phyloP scores from a whole-genome alignment of 495 filamentous ascomycete species.

The Pseudotulostoma volvatum region DNA sequence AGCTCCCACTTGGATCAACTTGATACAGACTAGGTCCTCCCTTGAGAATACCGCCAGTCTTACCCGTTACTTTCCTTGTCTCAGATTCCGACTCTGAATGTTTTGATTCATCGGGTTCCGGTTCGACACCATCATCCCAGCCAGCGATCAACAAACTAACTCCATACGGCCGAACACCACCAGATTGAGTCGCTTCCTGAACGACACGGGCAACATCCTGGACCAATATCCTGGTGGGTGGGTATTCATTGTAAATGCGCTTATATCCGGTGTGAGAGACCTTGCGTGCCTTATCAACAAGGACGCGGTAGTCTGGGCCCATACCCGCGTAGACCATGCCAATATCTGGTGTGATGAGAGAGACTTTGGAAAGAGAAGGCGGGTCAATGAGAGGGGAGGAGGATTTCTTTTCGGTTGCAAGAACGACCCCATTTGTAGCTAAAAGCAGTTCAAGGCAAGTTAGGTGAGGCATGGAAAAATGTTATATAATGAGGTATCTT shows the following conservation, averaged over 20 bases:
- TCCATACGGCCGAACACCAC: slow-evolving; percentile 95
- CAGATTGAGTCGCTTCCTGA: slow-evolving; percentile 96
- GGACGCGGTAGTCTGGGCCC: slow-evolving; percentile 94
- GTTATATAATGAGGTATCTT: neutral
- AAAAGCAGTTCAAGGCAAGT: slow-evolving; percentile 1
- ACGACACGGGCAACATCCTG: slow-evolving; percentile 96
- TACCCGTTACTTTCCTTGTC: slow-evolving; percentile 49
- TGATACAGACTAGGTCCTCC: slow-evolving; percentile 96
- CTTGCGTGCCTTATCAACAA: slow-evolving; percentile 95
- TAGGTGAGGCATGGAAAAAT: neutral
- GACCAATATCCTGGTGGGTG: slow-evolving; percentile 92
- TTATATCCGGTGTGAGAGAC: slow-evolving; percentile 99
- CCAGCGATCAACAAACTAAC: slow-evolving; percentile 89
- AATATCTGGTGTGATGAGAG: slow-evolving; percentile 94
- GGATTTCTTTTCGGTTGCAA: slow-evolving; percentile 98
- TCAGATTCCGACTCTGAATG: slow-evolving; percentile 39
- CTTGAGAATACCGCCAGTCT: slow-evolving; percentile 90
- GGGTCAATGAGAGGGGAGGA: slow-evolving; percentile 90
- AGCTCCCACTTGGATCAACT: slow-evolving; percentile 90
- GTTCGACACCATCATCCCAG: slow-evolving; percentile 93
- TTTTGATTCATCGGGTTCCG: slow-evolving; percentile 42
- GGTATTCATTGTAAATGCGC: slow-evolving; percentile 99
- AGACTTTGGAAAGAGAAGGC: slow-evolving; percentile 90
- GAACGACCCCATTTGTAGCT: slow-evolving; percentile 87
- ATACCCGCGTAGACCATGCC: slow-evolving; percentile 99